Percentiles rank a stretch among this genome's conserved stretches.
phyloP scores from a whole-genome alignment of 2,329 filamentous ascomycete genomes.

The Sphaceloma murrayae region DNA sequence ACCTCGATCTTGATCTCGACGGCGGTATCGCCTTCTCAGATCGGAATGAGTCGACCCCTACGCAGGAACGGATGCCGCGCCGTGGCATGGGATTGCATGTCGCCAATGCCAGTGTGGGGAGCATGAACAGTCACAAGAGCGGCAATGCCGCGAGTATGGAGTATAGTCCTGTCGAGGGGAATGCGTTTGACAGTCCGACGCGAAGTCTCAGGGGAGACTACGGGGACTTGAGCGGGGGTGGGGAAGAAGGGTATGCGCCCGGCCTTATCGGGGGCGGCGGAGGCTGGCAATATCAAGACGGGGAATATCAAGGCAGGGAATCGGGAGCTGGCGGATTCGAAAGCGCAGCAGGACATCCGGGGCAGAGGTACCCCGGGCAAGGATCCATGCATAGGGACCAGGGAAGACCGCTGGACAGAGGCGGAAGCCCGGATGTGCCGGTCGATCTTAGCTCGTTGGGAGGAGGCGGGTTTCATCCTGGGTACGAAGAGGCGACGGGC shows the following conservation, averaged over 20 bases:
- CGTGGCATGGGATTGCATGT: neutral
- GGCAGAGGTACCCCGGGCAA: too few species aligned
- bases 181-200: constrained; percentile 14
- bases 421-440: neutral
- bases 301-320: neutral
- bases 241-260: constrained; percentile 12
- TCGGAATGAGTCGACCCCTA: constrained; percentile 14
- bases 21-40: constrained; percentile 4
- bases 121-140: neutral
- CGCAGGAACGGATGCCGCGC: constrained; percentile 12
- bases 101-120: constrained; percentile 3
- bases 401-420: neutral
- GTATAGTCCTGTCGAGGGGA: constrained; percentile 12
- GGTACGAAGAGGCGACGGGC: neutral
- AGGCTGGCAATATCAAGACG: neutral
- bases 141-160: constrained; percentile 14
- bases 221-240: constrained; percentile 3
- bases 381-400: neutral
- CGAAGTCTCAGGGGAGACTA: constrained; percentile 10
- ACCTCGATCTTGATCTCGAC: constrained; percentile 8
- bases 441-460: constrained; percentile 5
- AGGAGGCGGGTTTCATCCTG: constrained; percentile 8
- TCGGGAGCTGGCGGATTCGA: neutral
- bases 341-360: too few species aligned
- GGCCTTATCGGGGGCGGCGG: neutral